Conservation (phyloP, 2,329 filamentous ascomycete species). For the Hypoxylon rubiginosum region DNA sequence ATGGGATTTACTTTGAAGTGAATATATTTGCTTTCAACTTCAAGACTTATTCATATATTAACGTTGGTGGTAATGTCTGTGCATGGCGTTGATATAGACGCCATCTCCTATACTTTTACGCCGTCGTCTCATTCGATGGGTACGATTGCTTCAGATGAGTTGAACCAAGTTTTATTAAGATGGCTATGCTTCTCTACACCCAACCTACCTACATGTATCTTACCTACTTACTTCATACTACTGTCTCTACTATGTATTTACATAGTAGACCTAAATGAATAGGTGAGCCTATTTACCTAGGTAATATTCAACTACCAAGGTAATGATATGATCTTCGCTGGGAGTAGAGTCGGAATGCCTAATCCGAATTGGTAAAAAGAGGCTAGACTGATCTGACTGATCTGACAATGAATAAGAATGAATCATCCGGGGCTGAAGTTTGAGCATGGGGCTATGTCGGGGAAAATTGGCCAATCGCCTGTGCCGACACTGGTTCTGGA, state of each 20-base stretch:
- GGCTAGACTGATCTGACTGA: neutral
- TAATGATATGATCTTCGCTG: neutral
- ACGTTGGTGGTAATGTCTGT: neutral
- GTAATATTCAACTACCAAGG: neutral
- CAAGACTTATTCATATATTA: neutral
- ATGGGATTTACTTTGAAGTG: conserved; percentile 5
- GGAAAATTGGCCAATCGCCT: neutral
- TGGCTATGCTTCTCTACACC: neutral
- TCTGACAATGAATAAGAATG: conserved; percentile 36
- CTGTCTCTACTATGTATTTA: too few relatives aligned
- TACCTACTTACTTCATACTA: too few relatives aligned
- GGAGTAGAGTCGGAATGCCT: neutral
- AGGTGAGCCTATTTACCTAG: too few relatives aligned
- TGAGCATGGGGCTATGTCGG: neutral
- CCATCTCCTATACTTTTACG: neutral
- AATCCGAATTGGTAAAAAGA: neutral
- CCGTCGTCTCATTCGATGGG: neutral
- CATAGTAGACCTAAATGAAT: too few relatives aligned
- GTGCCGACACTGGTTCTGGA: neutral
- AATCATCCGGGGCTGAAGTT: conserved; percentile 32
- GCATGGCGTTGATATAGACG: neutral
- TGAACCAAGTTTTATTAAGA: neutral
- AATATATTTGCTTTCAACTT: conserved; percentile 1
- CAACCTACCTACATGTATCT: too few relatives aligned
- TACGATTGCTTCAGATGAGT: neutral